These are phyloP conservation scores for Allium sativum DNA, from an alignment of 106 monocot species.

Conservation along the genomic window DNA sequence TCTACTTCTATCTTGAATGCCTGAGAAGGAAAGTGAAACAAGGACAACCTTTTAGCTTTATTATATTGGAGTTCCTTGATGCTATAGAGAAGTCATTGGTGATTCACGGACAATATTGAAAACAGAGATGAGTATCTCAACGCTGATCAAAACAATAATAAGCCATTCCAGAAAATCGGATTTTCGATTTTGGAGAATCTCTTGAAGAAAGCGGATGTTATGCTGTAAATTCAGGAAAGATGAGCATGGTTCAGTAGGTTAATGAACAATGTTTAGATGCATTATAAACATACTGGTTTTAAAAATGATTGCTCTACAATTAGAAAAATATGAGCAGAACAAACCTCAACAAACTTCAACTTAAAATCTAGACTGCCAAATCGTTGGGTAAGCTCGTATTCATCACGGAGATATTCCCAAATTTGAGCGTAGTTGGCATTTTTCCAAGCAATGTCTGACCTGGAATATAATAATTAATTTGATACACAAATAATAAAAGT, in stretches of 20 bases:
- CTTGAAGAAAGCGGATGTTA: conserved; percentile 89
- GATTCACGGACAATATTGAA: conserved; percentile 56
- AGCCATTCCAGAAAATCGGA: conserved; percentile 92
- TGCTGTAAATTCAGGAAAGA: conserved; percentile 47
- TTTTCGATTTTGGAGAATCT: conserved; percentile 87
- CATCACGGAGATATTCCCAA: conserved; percentile 96
- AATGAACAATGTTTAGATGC: not conserved
- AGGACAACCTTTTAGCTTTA: too few species aligned
- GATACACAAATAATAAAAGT: too few species aligned
- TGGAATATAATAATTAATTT: conserved; percentile 5
- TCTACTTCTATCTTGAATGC: too few species aligned
- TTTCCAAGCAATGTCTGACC: conserved; percentile 98
- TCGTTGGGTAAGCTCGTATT: conserved; percentile 89
- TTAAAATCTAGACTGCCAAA: conserved; percentile 98
- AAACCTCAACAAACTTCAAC: conserved; percentile 96
- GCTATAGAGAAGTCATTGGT: conserved; percentile 13
- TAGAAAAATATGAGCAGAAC: conserved; percentile 1
- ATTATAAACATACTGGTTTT: not conserved
- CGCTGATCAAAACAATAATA: conserved; percentile 79
- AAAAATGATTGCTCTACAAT: not conserved
- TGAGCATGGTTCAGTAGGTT: not conserved
- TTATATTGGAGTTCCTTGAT: not conserved
- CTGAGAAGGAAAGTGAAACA: too few species aligned
- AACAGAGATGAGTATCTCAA: conserved; percentile 84
- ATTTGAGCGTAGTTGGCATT: conserved; percentile 98